Base-by-base conservation (phyloP, 2,329 filamentous ascomycete species). In the Sarocladium strictum region DNA sequence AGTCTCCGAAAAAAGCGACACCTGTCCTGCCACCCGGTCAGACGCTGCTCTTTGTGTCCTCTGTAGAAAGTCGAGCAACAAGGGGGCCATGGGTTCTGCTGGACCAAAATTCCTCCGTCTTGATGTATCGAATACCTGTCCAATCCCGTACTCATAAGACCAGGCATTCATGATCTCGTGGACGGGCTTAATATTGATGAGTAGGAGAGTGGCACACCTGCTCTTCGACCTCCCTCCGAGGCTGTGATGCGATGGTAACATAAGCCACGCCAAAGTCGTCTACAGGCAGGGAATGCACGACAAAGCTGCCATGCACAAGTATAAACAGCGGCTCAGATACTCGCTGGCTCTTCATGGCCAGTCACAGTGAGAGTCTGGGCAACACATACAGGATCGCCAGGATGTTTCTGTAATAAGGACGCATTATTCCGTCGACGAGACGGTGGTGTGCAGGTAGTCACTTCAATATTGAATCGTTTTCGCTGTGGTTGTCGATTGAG, bases 201-300 rank as follows among this genome's bases (percentile, higher is more conserved):
- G 65, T 67, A 2, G 76, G 78, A 38, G 79, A 71, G 58, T 79
- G 79, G 58, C 74, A 78, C 3, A 61, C 67, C 54, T 76, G 65
- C 0, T 71, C 72, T 3, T 59, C 61, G 1, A 78, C 64, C 1
- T 59, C 62, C 0, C 33, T 50, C 19, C 68, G 64, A 1, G 57
- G 14, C n/a, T 75, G 65, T 24, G 65, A 61, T 0, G 74, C 76
- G 2, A 79, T 64, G 1, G 72, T 66, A 3, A 78, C 62, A 55
- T 79, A 80, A 0, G 74, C 75, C 15, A 75, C 71, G 2, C 63
- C 76, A 47, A 75, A 78, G 57, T 79, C 76, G 57, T 79, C 76
- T 12, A 79, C 67, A 56, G 79, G 76, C 35, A 72, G 66, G 3
- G 69, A 72, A 55, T 79, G 76, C 57, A 76, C 62, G 29, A 78